These are phyloP conservation scores for Circinella umbellata DNA, from an alignment of 371 early-diverging fungal genomes.

Conservation along the genomic window DNA sequence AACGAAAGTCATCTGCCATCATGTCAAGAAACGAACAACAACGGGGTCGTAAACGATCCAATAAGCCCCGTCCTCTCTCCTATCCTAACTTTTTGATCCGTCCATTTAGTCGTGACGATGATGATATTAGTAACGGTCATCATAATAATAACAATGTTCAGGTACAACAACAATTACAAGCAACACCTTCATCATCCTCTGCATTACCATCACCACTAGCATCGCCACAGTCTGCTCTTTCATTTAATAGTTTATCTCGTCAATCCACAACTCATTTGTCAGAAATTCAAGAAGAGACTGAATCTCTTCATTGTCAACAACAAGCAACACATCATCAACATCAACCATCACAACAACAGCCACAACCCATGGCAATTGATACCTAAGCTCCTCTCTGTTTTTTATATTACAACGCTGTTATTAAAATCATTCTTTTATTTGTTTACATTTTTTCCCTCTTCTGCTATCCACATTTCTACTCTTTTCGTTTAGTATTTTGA, in stretches of 20 bases:
- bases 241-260: conserved; percentile 23
- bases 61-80: conserved; percentile 37
- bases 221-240: conserved; percentile 15
- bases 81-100: conserved; percentile 37
- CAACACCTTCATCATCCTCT: conserved; percentile 1
- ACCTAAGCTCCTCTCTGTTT: conserved; percentile 11
- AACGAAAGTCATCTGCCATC: conserved; percentile 33
- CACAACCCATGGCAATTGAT: conserved; percentile 25
- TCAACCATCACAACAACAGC: conserved; percentile 10
- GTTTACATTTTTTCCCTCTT: neutral
- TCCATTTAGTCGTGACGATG: conserved; percentile 17
- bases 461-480: too few species aligned
- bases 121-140: neutral
- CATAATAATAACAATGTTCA: neutral
- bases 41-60: conserved; percentile 25
- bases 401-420: too few species aligned
- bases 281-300: conserved; percentile 27
- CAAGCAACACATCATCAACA: too few species aligned
- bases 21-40: conserved; percentile 17
- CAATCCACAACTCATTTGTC: conserved; percentile 29
- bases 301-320: neutral
- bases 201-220: neutral
- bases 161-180: neutral
- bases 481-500: too few species aligned
- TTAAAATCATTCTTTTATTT: conserved; percentile 7